Base-by-base conservation (phyloP, 176 grass and related monocot species). In the Zizania latifolia region DNA sequence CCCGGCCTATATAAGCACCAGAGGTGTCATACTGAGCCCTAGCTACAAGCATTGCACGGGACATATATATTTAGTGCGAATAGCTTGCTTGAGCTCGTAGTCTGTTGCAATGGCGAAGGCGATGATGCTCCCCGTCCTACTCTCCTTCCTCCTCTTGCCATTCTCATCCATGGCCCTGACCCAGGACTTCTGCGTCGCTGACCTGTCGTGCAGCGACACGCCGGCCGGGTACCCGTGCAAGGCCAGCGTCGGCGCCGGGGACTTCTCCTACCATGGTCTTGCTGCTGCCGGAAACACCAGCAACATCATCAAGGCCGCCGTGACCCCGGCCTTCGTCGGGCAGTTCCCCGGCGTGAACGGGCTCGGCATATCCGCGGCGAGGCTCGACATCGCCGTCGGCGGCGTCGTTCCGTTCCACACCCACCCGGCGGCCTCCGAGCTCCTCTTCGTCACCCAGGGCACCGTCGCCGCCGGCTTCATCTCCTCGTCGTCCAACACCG, bases 331-430 rank as follows among this genome's bases (percentile, higher is more conserved):
- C 15, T 95, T 95, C 81, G 92, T 95, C 0, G 77, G 51, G 28
- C 82, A 91, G 76, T 91, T 95, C 75, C 88, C 92, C 0, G 89
- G 82, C 71, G 84, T 90, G 5, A 95, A 95, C 80, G 92, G 89
- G 19, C 88, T 95, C 3, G 92, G 89, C 61, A 89, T 95, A 68
- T 95, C 92, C 4, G 92, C 80, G 1, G 86, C 89, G 10, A 76
- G 92, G 61, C 61, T 89, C 55, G 92, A 95, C 80, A 28, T 95
- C 54, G 85, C 85, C 36, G 36, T 38, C 0, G 77, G 73, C 10
- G 92, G 92, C 56, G 89, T 96, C 11, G 36, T 96, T 16, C 92
- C 92, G 43, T 22, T 96, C 27, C 92, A 96, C 86, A 89, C 80
- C 31, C 86, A 92, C 80, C 92, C 92, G 27, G 86, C 62, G 55